Evolutionary conservation across 768 basidiomycete species (phyloP).

Genomic region (Roridomyces roridus): DNA sequence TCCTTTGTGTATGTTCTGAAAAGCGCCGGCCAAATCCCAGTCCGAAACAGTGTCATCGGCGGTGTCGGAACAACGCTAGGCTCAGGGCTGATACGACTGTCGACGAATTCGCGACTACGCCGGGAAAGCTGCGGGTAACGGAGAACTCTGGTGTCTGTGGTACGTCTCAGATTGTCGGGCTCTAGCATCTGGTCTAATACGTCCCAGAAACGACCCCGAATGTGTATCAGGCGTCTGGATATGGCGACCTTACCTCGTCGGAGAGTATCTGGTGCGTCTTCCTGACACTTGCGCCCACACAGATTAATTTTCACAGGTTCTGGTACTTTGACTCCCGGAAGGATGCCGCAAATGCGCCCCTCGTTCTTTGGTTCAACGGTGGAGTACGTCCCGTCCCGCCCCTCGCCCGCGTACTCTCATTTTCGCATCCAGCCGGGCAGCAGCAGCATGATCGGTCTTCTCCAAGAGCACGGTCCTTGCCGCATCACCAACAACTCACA

Average conservation of each 20-base stretch:
- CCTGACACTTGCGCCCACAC: background rate
- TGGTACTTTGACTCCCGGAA: slow-evolving; percentile 52
- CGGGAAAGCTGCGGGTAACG: slow-evolving; percentile 14
- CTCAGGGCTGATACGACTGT: background rate
- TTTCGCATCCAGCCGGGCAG: slow-evolving; percentile 33
- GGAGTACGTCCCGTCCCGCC: slow-evolving; percentile 33
- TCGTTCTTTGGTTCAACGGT: slow-evolving; percentile 51
- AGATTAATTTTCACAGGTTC: slow-evolving; percentile 37
- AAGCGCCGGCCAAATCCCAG: too few relatives aligned
- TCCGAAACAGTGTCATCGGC: too few relatives aligned
- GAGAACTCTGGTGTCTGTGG: slow-evolving; percentile 17
- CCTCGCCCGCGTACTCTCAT: background rate
- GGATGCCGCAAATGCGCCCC: slow-evolving; percentile 43
- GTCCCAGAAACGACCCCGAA: slow-evolving; percentile 29
- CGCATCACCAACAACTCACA: slow-evolving; percentile 40
- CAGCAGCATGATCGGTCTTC: slow-evolving; percentile 50
- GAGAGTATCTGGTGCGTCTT: slow-evolving; percentile 44
- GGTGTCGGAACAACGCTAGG: background rate
- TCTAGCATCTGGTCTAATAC: too few relatives aligned
- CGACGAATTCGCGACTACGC: slow-evolving; percentile 22
- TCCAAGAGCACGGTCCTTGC: slow-evolving; percentile 68
- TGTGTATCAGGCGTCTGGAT: slow-evolving; percentile 49
- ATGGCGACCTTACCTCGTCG: slow-evolving; percentile 44
- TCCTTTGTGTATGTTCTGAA: too few relatives aligned
- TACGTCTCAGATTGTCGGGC: too few relatives aligned